phyloP scores from a whole-genome alignment of 2,329 filamentous ascomycete genomes.

The Xylaria sp. region DNA sequence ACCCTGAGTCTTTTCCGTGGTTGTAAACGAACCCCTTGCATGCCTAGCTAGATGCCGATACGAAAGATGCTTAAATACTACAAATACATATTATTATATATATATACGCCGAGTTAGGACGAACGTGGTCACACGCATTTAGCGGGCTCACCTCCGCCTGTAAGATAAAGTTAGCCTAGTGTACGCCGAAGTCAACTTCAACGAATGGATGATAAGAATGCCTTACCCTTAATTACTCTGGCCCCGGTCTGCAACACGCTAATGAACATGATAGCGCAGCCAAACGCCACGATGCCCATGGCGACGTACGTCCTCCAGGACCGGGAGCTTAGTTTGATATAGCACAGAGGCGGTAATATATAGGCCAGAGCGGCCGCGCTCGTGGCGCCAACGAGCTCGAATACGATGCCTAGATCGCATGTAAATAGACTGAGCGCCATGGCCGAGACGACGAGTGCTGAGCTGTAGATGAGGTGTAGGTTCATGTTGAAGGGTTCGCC shows the following conservation, averaged over 20 bases:
- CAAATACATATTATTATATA: constrained; percentile 30
- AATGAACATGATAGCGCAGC: constrained; percentile 81
- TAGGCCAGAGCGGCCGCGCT: constrained; percentile 95
- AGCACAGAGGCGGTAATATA: constrained; percentile 93
- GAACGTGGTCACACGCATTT: constrained; percentile 46
- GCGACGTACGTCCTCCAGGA: constrained; percentile 80
- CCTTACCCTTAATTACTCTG: constrained; percentile 70
- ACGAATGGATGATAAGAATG: neutral
- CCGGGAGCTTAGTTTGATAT: constrained; percentile 87
- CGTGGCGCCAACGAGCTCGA: constrained; percentile 95
- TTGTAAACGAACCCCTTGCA: constrained; percentile 19
- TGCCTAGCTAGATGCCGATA: constrained; percentile 11
- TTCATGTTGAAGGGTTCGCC: constrained; percentile 81
- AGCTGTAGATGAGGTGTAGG: constrained; percentile 88
- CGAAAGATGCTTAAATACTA: constrained; percentile 23
- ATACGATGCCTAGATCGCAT: constrained; percentile 93
- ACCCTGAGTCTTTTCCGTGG: neutral
- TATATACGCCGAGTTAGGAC: constrained; percentile 26
- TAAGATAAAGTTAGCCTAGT: constrained; percentile 36
- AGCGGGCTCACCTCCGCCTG: constrained; percentile 47
- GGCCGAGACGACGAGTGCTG: constrained; percentile 80
- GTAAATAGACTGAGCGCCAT: constrained; percentile 84
- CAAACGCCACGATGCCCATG: constrained; percentile 80
- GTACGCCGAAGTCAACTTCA: constrained; percentile 1
- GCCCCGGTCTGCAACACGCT: constrained; percentile 77